Conservation (phyloP, 1,139 yeast species). For the Debaryomycetaceae sp. region DNA sequence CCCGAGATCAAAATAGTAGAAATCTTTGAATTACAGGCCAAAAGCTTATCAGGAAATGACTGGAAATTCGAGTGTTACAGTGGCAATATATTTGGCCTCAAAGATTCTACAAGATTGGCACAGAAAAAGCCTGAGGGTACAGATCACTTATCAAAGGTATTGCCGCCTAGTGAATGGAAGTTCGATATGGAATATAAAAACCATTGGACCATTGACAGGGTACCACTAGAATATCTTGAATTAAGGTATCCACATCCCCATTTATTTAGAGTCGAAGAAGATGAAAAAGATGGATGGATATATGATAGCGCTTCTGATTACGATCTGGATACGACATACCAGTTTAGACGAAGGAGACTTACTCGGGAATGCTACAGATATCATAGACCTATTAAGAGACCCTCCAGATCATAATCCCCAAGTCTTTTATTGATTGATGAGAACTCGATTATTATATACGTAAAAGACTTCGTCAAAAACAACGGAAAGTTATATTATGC, state of each 20-base stretch:
- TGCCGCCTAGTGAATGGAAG: constrained; percentile 74
- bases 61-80: constrained; percentile 50
- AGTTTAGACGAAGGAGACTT: constrained; percentile 56
- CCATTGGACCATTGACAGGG: constrained; percentile 65
- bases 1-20: constrained; percentile 65
- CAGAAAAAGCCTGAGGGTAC: constrained; percentile 68
- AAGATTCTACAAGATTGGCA: constrained; percentile 49
- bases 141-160: constrained; percentile 49
- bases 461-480: no score
- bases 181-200: constrained; percentile 54
- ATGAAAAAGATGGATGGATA: constrained; percentile 46
- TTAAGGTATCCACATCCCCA: constrained; percentile 29
- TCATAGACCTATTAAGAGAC: constrained; percentile 19
- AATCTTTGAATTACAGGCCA: constrained; percentile 70
- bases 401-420: neutral
- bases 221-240: constrained; percentile 51
- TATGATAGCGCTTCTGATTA: constrained; percentile 29
- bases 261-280: constrained; percentile 24
- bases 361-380: constrained; percentile 50
- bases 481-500: no score
- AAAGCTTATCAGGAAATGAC: constrained; percentile 54
- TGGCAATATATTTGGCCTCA: constrained; percentile 47
- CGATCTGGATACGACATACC: constrained; percentile 23
- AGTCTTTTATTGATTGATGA: no score
- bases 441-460: no score